phyloP scores from a whole-genome alignment of 108 stramenopile genomes.

The Poteriospumella lacustris region DNA sequence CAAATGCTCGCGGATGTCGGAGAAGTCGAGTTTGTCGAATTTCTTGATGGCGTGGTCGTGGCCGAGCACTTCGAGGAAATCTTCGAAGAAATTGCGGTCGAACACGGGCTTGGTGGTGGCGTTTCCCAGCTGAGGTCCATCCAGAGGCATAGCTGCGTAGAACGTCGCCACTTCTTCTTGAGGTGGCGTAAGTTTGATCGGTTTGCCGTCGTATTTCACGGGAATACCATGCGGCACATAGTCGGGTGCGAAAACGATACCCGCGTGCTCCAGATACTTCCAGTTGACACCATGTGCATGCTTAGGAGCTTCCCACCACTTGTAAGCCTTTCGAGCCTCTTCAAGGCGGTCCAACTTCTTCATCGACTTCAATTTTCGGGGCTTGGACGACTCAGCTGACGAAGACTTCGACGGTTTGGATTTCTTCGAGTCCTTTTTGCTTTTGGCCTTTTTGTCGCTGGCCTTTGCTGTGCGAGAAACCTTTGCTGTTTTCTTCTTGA shows the following conservation, averaged over 20 bases:
- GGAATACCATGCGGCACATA: slow-evolving; percentile 88
- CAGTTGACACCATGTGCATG: slow-evolving; percentile 83
- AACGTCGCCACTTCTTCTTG: slow-evolving; percentile 98
- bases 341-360: slow-evolving; percentile 25
- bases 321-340: slow-evolving; percentile 47
- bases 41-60: slow-evolving; percentile 72
- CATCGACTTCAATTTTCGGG: background rate
- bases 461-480: background rate
- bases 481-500: slow-evolving; percentile 37
- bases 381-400: slow-evolving; percentile 36
- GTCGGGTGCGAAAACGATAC: slow-evolving; percentile 84
- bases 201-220: slow-evolving; percentile 83
- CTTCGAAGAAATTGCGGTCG: slow-evolving; percentile 88
- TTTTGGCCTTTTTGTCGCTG: background rate
- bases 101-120: slow-evolving; percentile 83
- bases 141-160: slow-evolving; percentile 77
- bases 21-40: slow-evolving; percentile 90
- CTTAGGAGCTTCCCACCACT: slow-evolving; percentile 65
- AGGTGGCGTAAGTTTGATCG: slow-evolving; percentile 70
- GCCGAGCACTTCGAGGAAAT: slow-evolving; percentile 70
- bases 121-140: slow-evolving; percentile 55
- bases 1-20: slow-evolving; percentile 71
- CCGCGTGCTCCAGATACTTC: slow-evolving; percentile 87
- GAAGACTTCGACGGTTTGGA: slow-evolving; percentile 28
- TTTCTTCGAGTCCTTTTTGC: background rate